phyloP scores from a whole-genome alignment of 306 rosid genomes.

The Vicia faba region DNA sequence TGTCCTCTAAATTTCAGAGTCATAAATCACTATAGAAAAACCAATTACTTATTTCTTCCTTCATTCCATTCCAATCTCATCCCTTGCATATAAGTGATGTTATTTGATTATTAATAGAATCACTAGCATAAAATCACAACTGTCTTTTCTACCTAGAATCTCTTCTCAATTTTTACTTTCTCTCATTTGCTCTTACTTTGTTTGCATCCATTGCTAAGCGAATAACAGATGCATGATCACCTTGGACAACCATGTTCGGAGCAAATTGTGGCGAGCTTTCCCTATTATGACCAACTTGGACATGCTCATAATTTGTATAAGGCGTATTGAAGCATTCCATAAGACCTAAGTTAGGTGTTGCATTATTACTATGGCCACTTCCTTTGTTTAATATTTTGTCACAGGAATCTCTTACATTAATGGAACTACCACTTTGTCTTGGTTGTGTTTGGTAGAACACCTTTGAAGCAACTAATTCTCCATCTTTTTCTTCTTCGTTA shows the following conservation, averaged over 20 bases:
- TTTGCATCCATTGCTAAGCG: conserved; percentile 58
- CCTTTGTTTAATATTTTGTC: conserved; percentile 33
- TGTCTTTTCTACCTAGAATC: conserved; percentile 43
- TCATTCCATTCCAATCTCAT: no score
- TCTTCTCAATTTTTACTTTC: conserved; percentile 39
- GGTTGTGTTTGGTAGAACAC: conserved; percentile 90
- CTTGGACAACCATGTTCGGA: conserved; percentile 65
- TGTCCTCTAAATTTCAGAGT: not conserved
- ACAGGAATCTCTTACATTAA: conserved; percentile 48
- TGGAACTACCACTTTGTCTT: conserved; percentile 63
- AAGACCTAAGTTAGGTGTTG: conserved; percentile 38
- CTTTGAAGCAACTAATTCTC: conserved; percentile 80
- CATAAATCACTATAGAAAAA: not conserved
- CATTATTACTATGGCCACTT: conserved; percentile 19
- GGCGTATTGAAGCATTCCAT: conserved; percentile 49
- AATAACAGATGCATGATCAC: conserved; percentile 63
- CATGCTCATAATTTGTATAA: conserved; percentile 52
- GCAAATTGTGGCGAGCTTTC: conserved; percentile 61
- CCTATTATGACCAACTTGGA: conserved; percentile 41
- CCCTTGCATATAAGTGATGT: conserved; percentile 25
- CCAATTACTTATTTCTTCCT: no score
- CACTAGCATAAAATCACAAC: not conserved
- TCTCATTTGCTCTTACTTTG: conserved; percentile 49
- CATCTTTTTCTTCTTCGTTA: conserved; percentile 87
- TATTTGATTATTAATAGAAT: conserved; percentile 11